phyloP scores from a whole-genome alignment of 176 grass and related monocot genomes.

The Zoysia japonica region DNA sequence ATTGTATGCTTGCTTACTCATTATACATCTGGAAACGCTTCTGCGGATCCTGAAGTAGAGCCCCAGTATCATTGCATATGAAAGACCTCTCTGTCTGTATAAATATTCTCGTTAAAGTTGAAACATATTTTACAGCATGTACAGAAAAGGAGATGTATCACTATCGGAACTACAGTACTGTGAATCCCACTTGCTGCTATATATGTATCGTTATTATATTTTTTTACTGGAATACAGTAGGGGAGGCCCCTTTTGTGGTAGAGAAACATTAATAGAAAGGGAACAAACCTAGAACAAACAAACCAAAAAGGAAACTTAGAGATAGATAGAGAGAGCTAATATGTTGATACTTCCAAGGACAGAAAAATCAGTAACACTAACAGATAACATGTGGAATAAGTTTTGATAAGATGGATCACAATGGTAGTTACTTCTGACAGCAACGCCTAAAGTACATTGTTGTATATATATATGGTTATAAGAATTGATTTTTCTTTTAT shows the following conservation, averaged over 20 bases:
- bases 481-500: slow-evolving; percentile 2
- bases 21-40: slow-evolving; percentile 81
- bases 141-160: not conserved
- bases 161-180: slow-evolving; percentile 9
- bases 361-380: not conserved
- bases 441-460: not conserved
- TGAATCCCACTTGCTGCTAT: not conserved
- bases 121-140: slow-evolving; percentile 12
- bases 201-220: not conserved
- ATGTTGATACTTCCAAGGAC: not conserved
- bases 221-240: too few relatives aligned
- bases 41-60: slow-evolving; percentile 62
- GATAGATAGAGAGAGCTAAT: too few relatives aligned
- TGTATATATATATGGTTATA: not conserved
- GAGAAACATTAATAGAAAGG: too few relatives aligned
- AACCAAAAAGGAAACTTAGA: too few relatives aligned
- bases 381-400: not conserved
- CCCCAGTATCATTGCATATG: slow-evolving; percentile 85
- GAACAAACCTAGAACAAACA: too few relatives aligned
- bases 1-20: slow-evolving; percentile 56
- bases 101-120: slow-evolving; percentile 26
- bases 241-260: too few relatives aligned
- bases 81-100: slow-evolving; percentile 82
- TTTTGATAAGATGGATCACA: not conserved
- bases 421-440: not conserved